Base-by-base conservation (phyloP, 1,284 basidiomycete species). In the Pseudozyma pruni region DNA sequence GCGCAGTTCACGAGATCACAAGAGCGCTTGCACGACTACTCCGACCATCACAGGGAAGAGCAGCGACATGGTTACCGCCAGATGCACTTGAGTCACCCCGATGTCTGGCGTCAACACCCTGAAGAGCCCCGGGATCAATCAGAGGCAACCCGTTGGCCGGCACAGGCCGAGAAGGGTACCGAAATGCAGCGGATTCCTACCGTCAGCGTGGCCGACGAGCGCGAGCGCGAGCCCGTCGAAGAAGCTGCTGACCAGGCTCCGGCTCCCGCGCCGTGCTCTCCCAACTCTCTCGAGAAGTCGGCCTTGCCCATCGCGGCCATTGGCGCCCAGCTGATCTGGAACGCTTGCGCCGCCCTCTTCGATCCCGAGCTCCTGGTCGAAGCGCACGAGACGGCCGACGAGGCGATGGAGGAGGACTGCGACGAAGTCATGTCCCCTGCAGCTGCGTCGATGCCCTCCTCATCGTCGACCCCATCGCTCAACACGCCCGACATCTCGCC, bases 311-410 rank as follows among this genome's bases (percentile, higher is more conserved):
- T 81, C 13, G 73, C 76, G 8, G 66, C 51, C 4, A 72, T 81
- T 17, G 77, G 77, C 16, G 79, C 76, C 2, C 79, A 81, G 62
- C 63, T 79, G n/a, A 57, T 80, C 43, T 80, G 79, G 77, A 60
- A 61, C 9, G 71, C 75, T 1, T 76, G 74, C 39, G 63, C 77
- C 14, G 74, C 67, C 35, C 70, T 69, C 39, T 69, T 64, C 39
- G 74, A 58, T 27, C 75, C 67, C 20, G 71, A 56, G 20, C 57
- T 68, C 8, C 34, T 71, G 16, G 32, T 45, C 45, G 54, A 60
- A 38, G 61, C 63, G 9, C 59, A 69, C 49, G 62, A 52, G 43
- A 54, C 51, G 9, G 35, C 34, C 11, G 64, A 69, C 31, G 66
- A 66, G 53, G 59, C 54, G 13, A 58, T 55, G 60, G 55, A 64